phyloP scores from a whole-genome alignment of 1,284 basidiomycete genomes.

The Pisolithus thermaeus region DNA sequence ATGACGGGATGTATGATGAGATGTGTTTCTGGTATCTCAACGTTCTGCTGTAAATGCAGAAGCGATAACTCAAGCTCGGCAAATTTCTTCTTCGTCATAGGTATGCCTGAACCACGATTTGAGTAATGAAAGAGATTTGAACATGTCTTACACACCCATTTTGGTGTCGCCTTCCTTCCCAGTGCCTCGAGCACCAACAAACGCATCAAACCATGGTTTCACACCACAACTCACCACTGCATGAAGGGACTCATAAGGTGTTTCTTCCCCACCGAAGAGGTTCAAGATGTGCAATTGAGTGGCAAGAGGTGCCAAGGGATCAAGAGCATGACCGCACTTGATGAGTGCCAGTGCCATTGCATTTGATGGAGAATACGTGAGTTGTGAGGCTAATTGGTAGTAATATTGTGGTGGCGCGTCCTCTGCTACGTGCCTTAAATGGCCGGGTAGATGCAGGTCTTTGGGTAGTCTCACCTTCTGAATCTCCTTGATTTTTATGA shows the following conservation, averaged over 20 bases:
- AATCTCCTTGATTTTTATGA: too few species aligned
- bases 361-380: constrained; percentile 79
- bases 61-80: too few species aligned
- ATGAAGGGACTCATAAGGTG: constrained; percentile 96
- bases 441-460: constrained; percentile 4
- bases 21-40: constrained; percentile 96
- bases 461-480: background rate
- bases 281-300: constrained; percentile 90
- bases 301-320: constrained; percentile 73
- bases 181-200: constrained; percentile 51
- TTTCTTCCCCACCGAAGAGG: constrained; percentile 85
- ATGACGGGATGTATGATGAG: constrained; percentile 92
- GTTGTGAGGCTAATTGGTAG: constrained; percentile 67
- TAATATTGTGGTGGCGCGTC: constrained; percentile 56
- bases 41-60: constrained; percentile 58
- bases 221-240: constrained; percentile 96
- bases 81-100: too few species aligned
- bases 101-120: too few species aligned
- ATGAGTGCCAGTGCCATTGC: constrained; percentile 90
- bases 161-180: too few species aligned
- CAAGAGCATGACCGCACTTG: constrained; percentile 83
- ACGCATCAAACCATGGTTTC: constrained; percentile 98
- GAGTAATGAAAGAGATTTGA: too few species aligned
- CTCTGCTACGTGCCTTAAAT: constrained; percentile 35
- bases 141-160: too few species aligned